Base-by-base conservation (phyloP, 768 basidiomycete species). In the Lentinula guzmanii region DNA sequence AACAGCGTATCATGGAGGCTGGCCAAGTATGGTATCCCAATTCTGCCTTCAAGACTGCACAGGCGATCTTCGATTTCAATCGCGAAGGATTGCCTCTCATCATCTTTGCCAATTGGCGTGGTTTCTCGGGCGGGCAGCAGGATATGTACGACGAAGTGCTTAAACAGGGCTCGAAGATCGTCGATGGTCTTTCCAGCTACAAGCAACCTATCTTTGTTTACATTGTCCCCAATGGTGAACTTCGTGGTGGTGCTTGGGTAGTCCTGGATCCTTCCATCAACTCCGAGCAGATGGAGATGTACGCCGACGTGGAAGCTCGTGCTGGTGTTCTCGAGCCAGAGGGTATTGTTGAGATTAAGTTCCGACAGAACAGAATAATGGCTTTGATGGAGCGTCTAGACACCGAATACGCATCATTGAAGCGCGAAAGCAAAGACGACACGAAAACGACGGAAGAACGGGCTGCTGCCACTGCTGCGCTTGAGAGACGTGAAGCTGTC, bases 21-120 rank as follows among this genome's bases (percentile, higher is more conserved):
- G 97, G 97, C 66, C 94, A 96, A 75, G 97, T 98, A 28, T 99
- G 97, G 97, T 98, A 98, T 73, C 97, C 97, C 39, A 98, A 99
- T 75, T 96, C 94, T 5, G 95, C 97, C 5, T 95, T 97, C 81
- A 99, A 99, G 83, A 99, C 97, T 7, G 97, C 95, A 7, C 97
- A 98, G 70, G 96, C 97, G 15, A 98, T 98, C 79, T 95, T 95
- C 74, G 97, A 99, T 77, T 93, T 98, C 80, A 91, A 96, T 76
- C 89, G 97, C 46, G 97, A 99, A 75, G 93, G 92, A 24, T 80
- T 99, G 13, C 97, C 97, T 4, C 81, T 99, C 62, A 95, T 98
- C 73, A 95, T 99, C 74, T 98, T 99, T 70, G 97, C 97, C 59
- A 99, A 99, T 80, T 98, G 97, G 95, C 91, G 97, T 79, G 97